Base-by-base conservation (phyloP, 169 alveolate species). In the Eimeria zaria region DNA sequence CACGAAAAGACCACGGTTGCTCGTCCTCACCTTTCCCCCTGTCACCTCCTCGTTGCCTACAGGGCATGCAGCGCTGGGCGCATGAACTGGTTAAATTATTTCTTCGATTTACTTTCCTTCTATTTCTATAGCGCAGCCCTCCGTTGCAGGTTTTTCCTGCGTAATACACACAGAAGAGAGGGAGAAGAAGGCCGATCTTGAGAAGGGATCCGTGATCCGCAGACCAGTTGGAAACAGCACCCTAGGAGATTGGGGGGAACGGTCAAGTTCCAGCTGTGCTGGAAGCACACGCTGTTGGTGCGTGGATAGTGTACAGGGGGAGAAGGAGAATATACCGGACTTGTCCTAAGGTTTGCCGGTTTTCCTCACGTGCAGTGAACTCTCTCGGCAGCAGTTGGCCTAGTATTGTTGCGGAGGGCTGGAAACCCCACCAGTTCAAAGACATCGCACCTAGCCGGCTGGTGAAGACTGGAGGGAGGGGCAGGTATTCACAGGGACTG, bases 11-110 rank as follows among this genome's bases (percentile, higher is more conserved):
- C 88, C 67, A 30, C 64, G 11, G 67, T 48, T 48, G 18, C 67
- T 46, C 88, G 44, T 78, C 64, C 67, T n/a, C 64, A 78, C 14
- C 60, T 44, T 78, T n/a, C 67, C 27, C 44, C 14, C 64, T 51
- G 88, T 78, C 88, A 48, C 64, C 46, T 74, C 60, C 39, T 9
- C 46, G 20, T 27, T 27, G 64, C 62, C 88, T 78, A 30, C 46
- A 9, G 62, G 88, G 88, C 88, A 78, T 44, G 88, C 88, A 51
- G 64, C 88, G 88, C 88, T 48, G 44, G 46, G 88, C 46, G 12
- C 46, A 46, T 78, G 88, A 78, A 78, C 88, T 58, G 41, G 30
- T 30, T 14, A 44, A 22, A 30, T n/a, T 18, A 4, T n/a, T 41
- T 44, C 48, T 46, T 24, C 41, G 53, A 46, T 78, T 46, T 51